Percentiles rank a stretch among this genome's conserved stretches.
These are phyloP conservation scores for Biscutella auriculata DNA, from an alignment of 441 rosid genomes.

Conservation along the genomic window DNA sequence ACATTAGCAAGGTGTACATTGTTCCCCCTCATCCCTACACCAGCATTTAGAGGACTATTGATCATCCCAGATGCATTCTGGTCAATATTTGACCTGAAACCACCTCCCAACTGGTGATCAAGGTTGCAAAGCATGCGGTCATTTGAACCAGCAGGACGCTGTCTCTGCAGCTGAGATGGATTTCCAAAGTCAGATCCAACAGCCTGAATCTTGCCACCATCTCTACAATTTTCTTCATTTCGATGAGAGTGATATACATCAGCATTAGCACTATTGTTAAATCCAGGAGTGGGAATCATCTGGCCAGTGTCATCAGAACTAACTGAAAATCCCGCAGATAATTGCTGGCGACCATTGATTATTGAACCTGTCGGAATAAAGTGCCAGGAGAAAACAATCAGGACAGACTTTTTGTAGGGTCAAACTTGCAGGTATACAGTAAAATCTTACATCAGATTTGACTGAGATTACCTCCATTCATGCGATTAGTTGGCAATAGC, in stretches of 20 bases:
- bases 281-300: conserved; percentile 96
- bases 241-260: conserved; percentile 38
- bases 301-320: too few relatives aligned
- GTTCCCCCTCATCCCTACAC: conserved; percentile 57
- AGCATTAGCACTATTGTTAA: conserved; percentile 28
- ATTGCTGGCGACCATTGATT: conserved; percentile 62
- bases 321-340: too few relatives aligned
- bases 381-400: conserved; percentile 1
- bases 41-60: conserved; percentile 51
- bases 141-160: conserved; percentile 50
- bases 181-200: conserved; percentile 52
- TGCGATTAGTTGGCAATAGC: conserved; percentile 40
- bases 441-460: conserved; percentile 37
- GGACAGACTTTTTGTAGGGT: background rate
- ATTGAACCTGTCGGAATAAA: conserved; percentile 41
- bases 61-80: conserved; percentile 65
- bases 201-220: conserved; percentile 47
- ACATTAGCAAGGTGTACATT: conserved; percentile 49
- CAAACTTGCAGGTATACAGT: background rate
- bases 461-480: conserved; percentile 39
- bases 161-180: conserved; percentile 69
- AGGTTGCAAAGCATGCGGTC: conserved; percentile 53
- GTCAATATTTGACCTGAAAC: conserved; percentile 55
- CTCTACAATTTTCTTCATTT: conserved; percentile 51
- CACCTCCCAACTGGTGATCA: conserved; percentile 70